Percentiles rank a stretch among this genome's conserved stretches.
Evolutionary conservation across 306 rosid species (phyloP).

Genomic region (Cicer pinnatifidum): DNA sequence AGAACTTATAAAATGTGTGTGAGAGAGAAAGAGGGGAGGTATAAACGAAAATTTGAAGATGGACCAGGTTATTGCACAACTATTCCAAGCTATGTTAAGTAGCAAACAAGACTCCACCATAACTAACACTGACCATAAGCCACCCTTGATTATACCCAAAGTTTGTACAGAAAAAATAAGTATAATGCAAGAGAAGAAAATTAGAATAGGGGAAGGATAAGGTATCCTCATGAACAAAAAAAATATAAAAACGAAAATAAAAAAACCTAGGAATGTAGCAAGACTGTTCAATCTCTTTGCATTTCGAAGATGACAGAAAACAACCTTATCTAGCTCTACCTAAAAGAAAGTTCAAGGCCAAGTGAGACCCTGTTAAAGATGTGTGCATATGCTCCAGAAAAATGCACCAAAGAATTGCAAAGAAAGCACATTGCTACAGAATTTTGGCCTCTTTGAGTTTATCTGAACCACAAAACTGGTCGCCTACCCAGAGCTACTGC

Average conservation of each 20-base stretch:
- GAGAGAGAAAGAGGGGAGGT: neutral
- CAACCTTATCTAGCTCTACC: neutral
- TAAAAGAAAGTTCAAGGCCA: slow-evolving; percentile 4
- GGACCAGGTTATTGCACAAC: slow-evolving; percentile 10
- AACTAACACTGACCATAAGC: neutral
- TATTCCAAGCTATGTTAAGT: slow-evolving; percentile 31
- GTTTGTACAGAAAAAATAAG: neutral
- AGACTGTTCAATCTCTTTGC: slow-evolving; percentile 11
- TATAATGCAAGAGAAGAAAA: neutral
- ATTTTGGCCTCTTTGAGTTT: too few relatives aligned
- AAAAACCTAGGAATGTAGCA: slow-evolving; percentile 1
- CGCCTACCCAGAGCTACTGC: too few relatives aligned
- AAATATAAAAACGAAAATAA: neutral
- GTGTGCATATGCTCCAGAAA: too few relatives aligned
- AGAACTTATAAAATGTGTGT: neutral
- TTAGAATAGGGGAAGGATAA: neutral
- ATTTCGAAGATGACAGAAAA: slow-evolving; percentile 8
- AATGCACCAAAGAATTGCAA: too few relatives aligned
- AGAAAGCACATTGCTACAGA: too few relatives aligned
- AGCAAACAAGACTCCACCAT: slow-evolving; percentile 23
- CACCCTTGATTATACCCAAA: neutral
- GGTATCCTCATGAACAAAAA: neutral
- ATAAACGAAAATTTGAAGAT: slow-evolving; percentile 26
- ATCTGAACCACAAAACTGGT: too few relatives aligned
- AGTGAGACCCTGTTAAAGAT: neutral